Evolutionary conservation across 805 yeast genomes (phyloP).

Genomic region (Scheffersomyces amazonensis): DNA sequence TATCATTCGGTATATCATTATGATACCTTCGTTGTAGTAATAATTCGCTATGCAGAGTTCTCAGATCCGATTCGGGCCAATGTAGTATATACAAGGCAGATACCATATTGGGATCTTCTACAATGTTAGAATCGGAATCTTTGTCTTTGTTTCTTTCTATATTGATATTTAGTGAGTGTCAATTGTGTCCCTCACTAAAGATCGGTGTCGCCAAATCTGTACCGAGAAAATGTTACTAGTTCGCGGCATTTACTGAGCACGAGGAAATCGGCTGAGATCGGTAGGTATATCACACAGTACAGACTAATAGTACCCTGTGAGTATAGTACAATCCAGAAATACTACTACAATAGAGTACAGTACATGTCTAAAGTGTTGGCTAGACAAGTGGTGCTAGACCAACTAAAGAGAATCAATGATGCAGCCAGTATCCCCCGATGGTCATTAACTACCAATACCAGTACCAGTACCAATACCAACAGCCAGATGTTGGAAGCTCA

Average conservation of each 20-base stretch:
- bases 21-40: conserved; percentile 33
- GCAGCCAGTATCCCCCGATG: conserved; percentile 2
- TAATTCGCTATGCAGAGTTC: conserved; percentile 25
- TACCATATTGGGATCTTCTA: conserved; percentile 20
- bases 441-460: background rate
- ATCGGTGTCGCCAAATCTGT: no score
- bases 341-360: no score
- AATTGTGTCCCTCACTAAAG: no score
- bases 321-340: no score
- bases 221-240: no score
- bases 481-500: conserved; percentile 4
- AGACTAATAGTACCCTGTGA: no score
- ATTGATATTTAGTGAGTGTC: no score
- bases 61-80: conserved; percentile 26
- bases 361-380: background rate
- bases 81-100: conserved; percentile 36
- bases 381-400: conserved; percentile 1
- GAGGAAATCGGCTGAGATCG: no score
- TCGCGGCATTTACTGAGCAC: no score
- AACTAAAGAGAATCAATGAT: conserved; percentile 1
- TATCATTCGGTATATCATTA: conserved; percentile 25
- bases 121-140: no score
- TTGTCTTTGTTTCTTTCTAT: no score
- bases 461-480: background rate
- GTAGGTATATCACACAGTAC: no score